These are phyloP conservation scores for Skeletonema potamos DNA, from an alignment of 108 stramenopile genomes.

Conservation along the genomic window DNA sequence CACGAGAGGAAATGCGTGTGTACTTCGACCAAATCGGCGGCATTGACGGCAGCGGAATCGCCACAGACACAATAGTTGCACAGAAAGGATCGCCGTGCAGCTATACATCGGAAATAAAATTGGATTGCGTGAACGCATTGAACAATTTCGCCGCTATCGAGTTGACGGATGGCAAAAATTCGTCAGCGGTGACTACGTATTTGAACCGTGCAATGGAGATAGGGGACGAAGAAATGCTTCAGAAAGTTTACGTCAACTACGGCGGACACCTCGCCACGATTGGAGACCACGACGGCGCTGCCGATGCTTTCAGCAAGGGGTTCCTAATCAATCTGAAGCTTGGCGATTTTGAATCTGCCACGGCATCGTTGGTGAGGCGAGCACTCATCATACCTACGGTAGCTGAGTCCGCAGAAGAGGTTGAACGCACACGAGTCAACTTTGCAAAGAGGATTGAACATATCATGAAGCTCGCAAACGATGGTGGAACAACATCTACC, in stretches of 20 bases:
- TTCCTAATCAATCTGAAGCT: slow-evolving; percentile 17
- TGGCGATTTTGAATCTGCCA: slow-evolving; percentile 4
- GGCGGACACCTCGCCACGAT: slow-evolving; percentile 19
- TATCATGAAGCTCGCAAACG: slow-evolving; percentile 1
- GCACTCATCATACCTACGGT: slow-evolving; percentile 25
- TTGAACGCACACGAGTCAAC: not conserved
- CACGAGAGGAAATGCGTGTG: not conserved
- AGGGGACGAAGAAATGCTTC: slow-evolving; percentile 23
- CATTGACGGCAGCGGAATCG: slow-evolving; percentile 3
- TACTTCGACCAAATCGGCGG: slow-evolving; percentile 24
- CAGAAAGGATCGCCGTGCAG: slow-evolving; percentile 11
- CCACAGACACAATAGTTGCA: not conserved
- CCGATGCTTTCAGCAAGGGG: slow-evolving; percentile 14
- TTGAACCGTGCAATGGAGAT: slow-evolving; percentile 27
- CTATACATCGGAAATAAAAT: not conserved
- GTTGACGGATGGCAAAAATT: slow-evolving; percentile 19
- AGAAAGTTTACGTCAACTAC: slow-evolving; percentile 20
- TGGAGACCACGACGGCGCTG: slow-evolving; percentile 21
- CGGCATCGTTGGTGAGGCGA: slow-evolving; percentile 7
- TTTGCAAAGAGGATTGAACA: slow-evolving; percentile 20
- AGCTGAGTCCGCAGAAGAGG: slow-evolving; percentile 3
- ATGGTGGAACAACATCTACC: slow-evolving; percentile 10
- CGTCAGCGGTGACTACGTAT: not conserved
- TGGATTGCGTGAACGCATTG: slow-evolving; percentile 18
- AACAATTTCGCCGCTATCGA: slow-evolving; percentile 23